Conservation (phyloP, 139 green algal genomes). For the Chlorella sp. region DNA sequence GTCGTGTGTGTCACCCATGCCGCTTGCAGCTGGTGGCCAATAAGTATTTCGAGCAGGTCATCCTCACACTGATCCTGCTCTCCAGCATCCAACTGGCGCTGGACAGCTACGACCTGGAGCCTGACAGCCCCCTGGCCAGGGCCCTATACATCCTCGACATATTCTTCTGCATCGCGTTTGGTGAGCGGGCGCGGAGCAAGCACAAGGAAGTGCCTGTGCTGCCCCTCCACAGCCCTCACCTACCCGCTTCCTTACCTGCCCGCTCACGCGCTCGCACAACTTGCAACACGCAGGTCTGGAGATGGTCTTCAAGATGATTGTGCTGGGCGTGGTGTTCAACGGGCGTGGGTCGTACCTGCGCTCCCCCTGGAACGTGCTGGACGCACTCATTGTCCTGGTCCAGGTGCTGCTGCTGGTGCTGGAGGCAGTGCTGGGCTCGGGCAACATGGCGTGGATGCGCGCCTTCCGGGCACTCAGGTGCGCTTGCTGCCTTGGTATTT, state of each 20-base stretch:
- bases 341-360: conserved; percentile 50
- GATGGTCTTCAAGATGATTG: conserved; percentile 55
- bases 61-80: conserved; percentile 52
- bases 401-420: conserved; percentile 20
- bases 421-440: background rate
- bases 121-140: conserved; percentile 17
- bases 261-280: too few relatives aligned
- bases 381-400: conserved; percentile 16
- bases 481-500: too few relatives aligned
- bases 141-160: conserved; percentile 29
- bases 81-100: conserved; percentile 51
- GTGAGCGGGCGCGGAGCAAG: too few relatives aligned
- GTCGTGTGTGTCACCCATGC: too few relatives aligned
- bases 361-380: conserved; percentile 39
- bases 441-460: conserved; percentile 15
- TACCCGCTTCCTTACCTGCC: too few relatives aligned
- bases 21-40: conserved; percentile 25
- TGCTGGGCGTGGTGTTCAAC: conserved; percentile 51
- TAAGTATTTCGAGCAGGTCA: conserved; percentile 40
- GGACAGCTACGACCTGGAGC: conserved; percentile 40
- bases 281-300: too few relatives aligned
- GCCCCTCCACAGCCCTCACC: background rate
- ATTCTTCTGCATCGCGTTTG: conserved; percentile 35
- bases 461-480: conserved; percentile 14
- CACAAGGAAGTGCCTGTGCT: background rate